A percentile compares a stretch with the other conserved stretches of the same genome.
These are phyloP conservation scores for Anthracocystis setariae DNA, from an alignment of 1,284 basidiomycete genomes.

Conservation along the genomic window DNA sequence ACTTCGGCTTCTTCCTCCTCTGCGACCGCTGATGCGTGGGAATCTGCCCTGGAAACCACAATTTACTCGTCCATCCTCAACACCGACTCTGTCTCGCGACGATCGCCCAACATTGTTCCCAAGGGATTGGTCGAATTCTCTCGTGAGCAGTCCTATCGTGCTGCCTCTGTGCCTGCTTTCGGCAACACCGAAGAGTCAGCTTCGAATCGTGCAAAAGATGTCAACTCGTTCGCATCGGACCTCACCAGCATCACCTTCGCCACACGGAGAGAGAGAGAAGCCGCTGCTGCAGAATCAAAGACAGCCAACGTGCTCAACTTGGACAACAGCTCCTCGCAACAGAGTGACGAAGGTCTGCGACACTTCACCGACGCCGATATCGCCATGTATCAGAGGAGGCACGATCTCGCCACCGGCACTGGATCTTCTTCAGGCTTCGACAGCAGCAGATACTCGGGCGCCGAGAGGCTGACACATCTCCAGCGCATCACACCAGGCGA, in stretches of 20 bases:
- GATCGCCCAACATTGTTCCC: constrained; percentile 39
- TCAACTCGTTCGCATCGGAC: constrained; percentile 31
- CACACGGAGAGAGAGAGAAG: constrained; percentile 43
- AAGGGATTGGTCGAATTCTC: constrained; percentile 33
- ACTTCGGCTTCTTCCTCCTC: constrained; percentile 7
- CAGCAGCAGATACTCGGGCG: constrained; percentile 47
- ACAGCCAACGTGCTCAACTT: constrained; percentile 1
- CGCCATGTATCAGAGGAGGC: constrained; percentile 45
- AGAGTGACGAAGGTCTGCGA: constrained; percentile 22
- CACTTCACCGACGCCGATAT: constrained; percentile 47
- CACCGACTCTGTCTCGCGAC: constrained; percentile 30
- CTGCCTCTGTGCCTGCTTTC: constrained; percentile 40
- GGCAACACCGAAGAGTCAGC: constrained; percentile 34
- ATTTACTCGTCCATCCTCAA: constrained; percentile 50
- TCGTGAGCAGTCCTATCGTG: constrained; percentile 34
- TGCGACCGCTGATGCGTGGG: constrained; percentile 17
- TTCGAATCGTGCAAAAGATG: constrained; percentile 21
- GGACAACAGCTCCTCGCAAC: constrained; percentile 1
- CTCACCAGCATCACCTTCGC: constrained; percentile 47
- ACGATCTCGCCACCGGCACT: constrained; percentile 32
- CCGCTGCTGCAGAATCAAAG: constrained; percentile 26
- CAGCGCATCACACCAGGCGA: constrained; percentile 39
- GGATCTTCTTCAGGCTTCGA: constrained; percentile 26
- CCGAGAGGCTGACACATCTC: constrained; percentile 40
- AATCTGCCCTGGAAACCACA: constrained; percentile 37